Evolutionary conservation across 2,329 filamentous ascomycete genomes (phyloP), one percentile per base, ranked within the genome.

Genomic region (Trichoderma sp.): DNA sequence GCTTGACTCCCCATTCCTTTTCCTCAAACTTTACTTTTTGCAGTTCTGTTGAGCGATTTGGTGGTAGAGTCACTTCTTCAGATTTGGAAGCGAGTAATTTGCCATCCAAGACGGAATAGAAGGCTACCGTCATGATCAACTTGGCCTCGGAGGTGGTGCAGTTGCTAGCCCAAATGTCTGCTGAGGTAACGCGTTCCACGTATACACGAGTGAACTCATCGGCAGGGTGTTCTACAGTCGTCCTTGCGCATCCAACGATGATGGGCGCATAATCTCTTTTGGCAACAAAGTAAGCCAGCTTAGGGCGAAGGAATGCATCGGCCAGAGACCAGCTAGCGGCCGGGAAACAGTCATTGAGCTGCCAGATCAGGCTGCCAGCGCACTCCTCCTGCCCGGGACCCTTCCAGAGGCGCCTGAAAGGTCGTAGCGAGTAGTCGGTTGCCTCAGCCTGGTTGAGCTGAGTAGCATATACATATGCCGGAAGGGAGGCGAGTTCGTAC

Each of bases 371-470:
- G 29, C 71, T 65, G 3, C 71, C 71, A 9, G 71, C 71, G n/a
- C 71, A 73, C 6, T 64, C 59, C 3, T 73, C 71, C 7, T 73
- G 21, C 1, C 71, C 71, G 6, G 71, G 71, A 4, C 71, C 71
- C n/a, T 66, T 64, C 71, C 71, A 73, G 21, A 73, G 62, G 14
- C 71, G 71, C 12, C 71, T 18, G n/a, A 73, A 73, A 7, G 71
- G 59, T 14, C 71, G 62, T 3, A 66, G 6, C 16, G 59, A n/a
- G n/a, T 73, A 73, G 29, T 73, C 71, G 12, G 71, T 73, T 53
- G 71, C 59, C 24, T 73, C 71, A n/a, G 71, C 71, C 27, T 73
- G 71, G 38, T 65, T 73, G 38, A 73, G 71, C 71, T 73, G 71
- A 14, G 71, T 73, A 27, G 71, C 71, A n/a, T 66, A 73, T 27